These are phyloP conservation scores for Boletellus emodensis DNA, from an alignment of 768 basidiomycete species.

Conservation along the genomic window DNA sequence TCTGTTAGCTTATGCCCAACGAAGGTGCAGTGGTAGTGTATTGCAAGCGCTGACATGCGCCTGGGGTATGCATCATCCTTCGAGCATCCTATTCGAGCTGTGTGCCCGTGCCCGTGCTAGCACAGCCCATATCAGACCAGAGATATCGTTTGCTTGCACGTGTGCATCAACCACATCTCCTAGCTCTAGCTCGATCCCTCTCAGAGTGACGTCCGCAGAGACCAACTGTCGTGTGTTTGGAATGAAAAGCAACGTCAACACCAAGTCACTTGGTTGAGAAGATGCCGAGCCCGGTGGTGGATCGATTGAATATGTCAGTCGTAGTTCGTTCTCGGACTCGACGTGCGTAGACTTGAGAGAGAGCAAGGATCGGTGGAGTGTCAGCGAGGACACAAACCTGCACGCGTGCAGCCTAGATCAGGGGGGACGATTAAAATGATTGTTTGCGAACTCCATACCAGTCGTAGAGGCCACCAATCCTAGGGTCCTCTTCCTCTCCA, in stretches of 20 bases:
- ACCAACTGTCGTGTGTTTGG: slow-evolving; percentile 67
- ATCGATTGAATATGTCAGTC: slow-evolving; percentile 58
- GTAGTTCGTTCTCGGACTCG: slow-evolving; percentile 73
- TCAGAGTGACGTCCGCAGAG: slow-evolving; percentile 54
- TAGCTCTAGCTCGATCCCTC: slow-evolving; percentile 49
- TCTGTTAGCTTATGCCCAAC: too few relatives aligned
- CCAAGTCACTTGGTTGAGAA: slow-evolving; percentile 34
- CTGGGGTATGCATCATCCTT: not conserved
- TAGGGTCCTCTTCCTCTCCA: slow-evolving; percentile 59
- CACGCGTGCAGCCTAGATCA: not conserved
- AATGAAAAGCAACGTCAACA: slow-evolving; percentile 59
- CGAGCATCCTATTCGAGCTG: not conserved
- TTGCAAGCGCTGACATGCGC: too few relatives aligned
- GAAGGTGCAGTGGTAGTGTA: too few relatives aligned
- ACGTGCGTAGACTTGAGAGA: slow-evolving; percentile 56
- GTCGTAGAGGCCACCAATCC: slow-evolving; percentile 62
- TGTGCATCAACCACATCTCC: slow-evolving; percentile 59
- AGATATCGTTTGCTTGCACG: slow-evolving; percentile 60
- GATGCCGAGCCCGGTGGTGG: slow-evolving; percentile 24
- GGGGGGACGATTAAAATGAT: not conserved
- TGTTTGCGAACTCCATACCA: slow-evolving; percentile 44
- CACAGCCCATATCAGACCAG: slow-evolving; percentile 59
- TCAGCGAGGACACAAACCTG: slow-evolving; percentile 71
- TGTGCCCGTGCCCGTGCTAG: slow-evolving; percentile 41
- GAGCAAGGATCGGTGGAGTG: slow-evolving; percentile 58